Percentiles rank a stretch among this genome's conserved stretches.
These are phyloP conservation scores for Geotrichum klebahnii DNA, from an alignment of 1,139 yeast species.

Conservation along the genomic window DNA sequence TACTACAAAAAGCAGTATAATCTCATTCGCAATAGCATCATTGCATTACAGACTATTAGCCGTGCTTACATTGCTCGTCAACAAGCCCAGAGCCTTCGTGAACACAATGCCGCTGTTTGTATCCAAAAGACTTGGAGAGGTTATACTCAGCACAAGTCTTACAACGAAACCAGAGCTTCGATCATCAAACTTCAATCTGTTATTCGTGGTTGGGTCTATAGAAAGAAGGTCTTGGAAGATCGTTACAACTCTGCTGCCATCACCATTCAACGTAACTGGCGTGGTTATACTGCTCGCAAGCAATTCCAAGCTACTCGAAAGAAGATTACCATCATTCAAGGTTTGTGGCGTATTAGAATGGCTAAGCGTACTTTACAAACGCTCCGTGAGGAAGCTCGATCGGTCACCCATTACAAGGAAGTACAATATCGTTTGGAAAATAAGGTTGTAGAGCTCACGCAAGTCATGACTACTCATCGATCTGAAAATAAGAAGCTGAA, in stretches of 20 bases:
- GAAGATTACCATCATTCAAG: slow-evolving; percentile 69
- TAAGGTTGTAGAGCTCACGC: slow-evolving; percentile 91
- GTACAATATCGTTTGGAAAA: slow-evolving; percentile 90
- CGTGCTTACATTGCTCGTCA: slow-evolving; percentile 63
- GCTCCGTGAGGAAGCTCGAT: slow-evolving; percentile 79
- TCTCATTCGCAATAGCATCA: slow-evolving; percentile 53
- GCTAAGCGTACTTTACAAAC: slow-evolving; percentile 64
- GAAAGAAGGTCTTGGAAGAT: slow-evolving; percentile 47
- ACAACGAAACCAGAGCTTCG: slow-evolving; percentile 46
- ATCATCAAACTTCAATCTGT: slow-evolving; percentile 62
- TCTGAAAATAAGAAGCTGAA: slow-evolving; percentile 74
- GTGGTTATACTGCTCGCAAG: slow-evolving; percentile 54
- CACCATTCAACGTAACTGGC: slow-evolving; percentile 63
- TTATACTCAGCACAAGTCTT: slow-evolving; percentile 50
- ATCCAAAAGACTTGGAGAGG: slow-evolving; percentile 76
- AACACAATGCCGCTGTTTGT: slow-evolving; percentile 59
- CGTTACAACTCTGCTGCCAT: slow-evolving; percentile 62
- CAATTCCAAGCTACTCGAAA: slow-evolving; percentile 44
- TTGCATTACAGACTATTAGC: slow-evolving; percentile 54
- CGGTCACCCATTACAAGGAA: slow-evolving; percentile 83
- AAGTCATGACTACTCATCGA: slow-evolving; percentile 68
- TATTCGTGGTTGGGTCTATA: slow-evolving; percentile 62
- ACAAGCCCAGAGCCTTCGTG: slow-evolving; percentile 55
- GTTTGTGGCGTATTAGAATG: slow-evolving; percentile 67
- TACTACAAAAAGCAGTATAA: slow-evolving; percentile 60